Conservation (phyloP, 116 monocot species). For the Iris pallida region DNA sequence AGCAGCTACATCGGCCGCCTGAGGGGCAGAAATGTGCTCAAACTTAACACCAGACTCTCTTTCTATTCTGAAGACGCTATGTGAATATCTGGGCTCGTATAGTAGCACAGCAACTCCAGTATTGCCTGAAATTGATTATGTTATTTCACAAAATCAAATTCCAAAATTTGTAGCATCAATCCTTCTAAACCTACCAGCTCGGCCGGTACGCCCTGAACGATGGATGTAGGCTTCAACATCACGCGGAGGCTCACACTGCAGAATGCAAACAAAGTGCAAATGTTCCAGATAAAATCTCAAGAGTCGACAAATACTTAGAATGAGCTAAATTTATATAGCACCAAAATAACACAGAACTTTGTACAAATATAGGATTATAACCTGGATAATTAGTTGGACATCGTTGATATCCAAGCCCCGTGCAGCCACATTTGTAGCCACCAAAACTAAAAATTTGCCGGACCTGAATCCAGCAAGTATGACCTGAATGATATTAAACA, state of each 20-base stretch:
- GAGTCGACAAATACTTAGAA: background rate
- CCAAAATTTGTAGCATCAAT: background rate
- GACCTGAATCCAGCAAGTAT: slow-evolving; percentile 74
- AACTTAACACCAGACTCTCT: slow-evolving; percentile 85
- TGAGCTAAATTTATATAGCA: background rate
- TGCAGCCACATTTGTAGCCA: slow-evolving; percentile 85
- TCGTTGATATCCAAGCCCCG: slow-evolving; percentile 84
- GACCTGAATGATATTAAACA: slow-evolving; percentile 35
- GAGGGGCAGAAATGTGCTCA: slow-evolving; percentile 82
- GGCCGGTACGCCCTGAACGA: slow-evolving; percentile 80
- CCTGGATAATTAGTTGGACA: slow-evolving; percentile 83
- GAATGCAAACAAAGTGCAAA: background rate
- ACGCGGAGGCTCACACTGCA: slow-evolving; percentile 70
- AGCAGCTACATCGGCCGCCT: slow-evolving; percentile 65
- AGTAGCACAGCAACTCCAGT: slow-evolving; percentile 67
- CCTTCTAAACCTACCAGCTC: slow-evolving; percentile 50
- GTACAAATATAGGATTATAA: slow-evolving; percentile 1
- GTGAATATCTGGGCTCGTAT: slow-evolving; percentile 51
- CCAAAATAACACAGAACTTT: background rate
- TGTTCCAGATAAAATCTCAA: background rate
- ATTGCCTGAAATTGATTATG: slow-evolving; percentile 38
- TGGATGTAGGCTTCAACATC: slow-evolving; percentile 94
- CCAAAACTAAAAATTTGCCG: slow-evolving; percentile 59
- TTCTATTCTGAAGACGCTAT: slow-evolving; percentile 48
- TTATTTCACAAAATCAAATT: background rate